Percentiles rank a stretch among this genome's conserved stretches.
Conservation (phyloP, 345 rosid species). For the Populus tremula region DNA sequence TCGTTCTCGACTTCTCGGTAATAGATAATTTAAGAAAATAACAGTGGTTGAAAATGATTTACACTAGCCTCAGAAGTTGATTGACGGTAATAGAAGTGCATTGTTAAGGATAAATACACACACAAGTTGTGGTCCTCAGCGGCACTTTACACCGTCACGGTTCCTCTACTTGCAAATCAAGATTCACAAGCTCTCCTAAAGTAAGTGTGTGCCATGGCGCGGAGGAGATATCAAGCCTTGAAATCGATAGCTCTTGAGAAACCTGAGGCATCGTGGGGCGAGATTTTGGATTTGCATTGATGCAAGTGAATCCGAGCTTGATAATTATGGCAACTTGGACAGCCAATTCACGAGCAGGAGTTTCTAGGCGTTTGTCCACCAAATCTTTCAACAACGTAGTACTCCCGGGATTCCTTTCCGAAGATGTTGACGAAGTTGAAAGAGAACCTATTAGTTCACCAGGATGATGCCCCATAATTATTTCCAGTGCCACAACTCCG, state of each 20-base stretch:
- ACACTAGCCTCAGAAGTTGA: too few relatives aligned
- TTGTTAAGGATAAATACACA: too few relatives aligned
- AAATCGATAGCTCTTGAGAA: conserved; percentile 8
- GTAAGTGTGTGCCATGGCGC: neutral
- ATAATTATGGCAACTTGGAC: conserved; percentile 17
- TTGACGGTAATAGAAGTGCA: too few relatives aligned
- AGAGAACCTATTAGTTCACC: conserved; percentile 14
- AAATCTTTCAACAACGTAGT: conserved; percentile 11
- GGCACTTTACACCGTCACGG: too few relatives aligned
- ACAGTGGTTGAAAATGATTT: too few relatives aligned
- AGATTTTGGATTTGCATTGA: conserved; percentile 18
- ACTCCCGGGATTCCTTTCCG: neutral
- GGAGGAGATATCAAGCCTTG: neutral
- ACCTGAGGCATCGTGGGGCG: conserved; percentile 36
- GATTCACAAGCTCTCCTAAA: neutral
- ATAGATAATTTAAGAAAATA: too few relatives aligned
- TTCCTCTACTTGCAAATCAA: neutral
- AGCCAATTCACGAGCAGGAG: conserved; percentile 13
- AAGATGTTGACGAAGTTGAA: neutral
- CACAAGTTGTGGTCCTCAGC: too few relatives aligned
- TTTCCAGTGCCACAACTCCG: conserved; percentile 32
- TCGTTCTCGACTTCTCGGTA: too few relatives aligned
- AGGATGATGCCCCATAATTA: conserved; percentile 32
- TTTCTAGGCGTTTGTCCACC: conserved; percentile 27
- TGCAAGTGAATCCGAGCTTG: conserved; percentile 24